Conservation (phyloP, 331 rosid genomes). For the Quercus phellos region DNA sequence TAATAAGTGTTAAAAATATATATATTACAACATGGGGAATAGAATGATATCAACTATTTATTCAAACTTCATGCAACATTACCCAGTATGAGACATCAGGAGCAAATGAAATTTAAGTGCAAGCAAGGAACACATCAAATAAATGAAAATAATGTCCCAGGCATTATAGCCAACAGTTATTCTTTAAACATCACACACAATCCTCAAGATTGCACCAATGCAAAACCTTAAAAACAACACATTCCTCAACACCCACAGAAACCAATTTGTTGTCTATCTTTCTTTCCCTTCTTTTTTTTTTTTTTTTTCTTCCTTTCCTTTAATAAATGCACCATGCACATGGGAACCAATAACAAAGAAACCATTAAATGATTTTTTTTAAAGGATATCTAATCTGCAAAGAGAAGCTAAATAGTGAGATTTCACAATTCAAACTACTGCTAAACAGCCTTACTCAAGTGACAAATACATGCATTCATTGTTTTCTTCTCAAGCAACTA, state of each 20-base stretch:
- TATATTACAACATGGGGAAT: background rate
- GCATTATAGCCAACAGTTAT: background rate
- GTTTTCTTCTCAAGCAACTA: background rate
- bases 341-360: background rate
- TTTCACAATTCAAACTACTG: background rate
- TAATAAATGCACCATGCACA: background rate
- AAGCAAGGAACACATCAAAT: background rate
- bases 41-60: background rate
- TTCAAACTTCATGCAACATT: background rate
- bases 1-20: constrained; percentile 12
- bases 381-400: background rate
- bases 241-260: background rate
- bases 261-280: background rate
- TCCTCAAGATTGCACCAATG: background rate
- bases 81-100: background rate
- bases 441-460: background rate
- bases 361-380: background rate
- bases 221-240: background rate
- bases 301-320: background rate
- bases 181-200: background rate
- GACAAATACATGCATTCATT: background rate
- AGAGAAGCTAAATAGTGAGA: background rate
- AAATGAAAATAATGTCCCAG: too few relatives aligned
- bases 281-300: background rate
- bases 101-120: background rate